Percentiles rank a stretch among this genome's conserved stretches.
phyloP scores from a whole-genome alignment of 768 basidiomycete genomes.

The Lentinula sp. region DNA sequence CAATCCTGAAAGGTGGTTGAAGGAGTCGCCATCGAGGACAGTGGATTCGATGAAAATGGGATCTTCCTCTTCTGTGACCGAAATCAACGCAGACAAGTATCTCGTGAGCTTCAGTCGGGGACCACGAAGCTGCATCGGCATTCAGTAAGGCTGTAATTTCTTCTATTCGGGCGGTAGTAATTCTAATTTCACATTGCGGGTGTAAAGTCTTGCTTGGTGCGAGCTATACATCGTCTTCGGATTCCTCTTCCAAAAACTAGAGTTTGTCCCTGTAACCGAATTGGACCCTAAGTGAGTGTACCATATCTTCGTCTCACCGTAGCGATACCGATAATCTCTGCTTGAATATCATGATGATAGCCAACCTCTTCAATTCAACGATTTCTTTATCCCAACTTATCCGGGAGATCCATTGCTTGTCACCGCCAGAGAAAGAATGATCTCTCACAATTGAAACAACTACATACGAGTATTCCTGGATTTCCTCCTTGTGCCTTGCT shows the following conservation, averaged over 20 bases:
- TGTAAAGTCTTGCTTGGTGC: slow-evolving; percentile 16
- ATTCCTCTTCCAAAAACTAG: slow-evolving; percentile 20
- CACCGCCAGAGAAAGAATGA: background rate
- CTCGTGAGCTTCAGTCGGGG: slow-evolving; percentile 20
- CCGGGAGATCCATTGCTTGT: background rate
- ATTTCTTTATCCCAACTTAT: background rate
- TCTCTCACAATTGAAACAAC: background rate
- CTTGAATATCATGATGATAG: too few species aligned
- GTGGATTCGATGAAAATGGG: background rate
- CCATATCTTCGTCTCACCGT: too few species aligned
- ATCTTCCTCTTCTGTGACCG: background rate
- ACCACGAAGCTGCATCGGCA: slow-evolving; percentile 18
- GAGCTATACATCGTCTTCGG: slow-evolving; percentile 17
- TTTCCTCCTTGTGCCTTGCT: background rate
- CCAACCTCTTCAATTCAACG: background rate
- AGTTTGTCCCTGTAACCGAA: slow-evolving; percentile 5
- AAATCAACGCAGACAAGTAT: slow-evolving; percentile 13
- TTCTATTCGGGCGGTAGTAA: background rate
- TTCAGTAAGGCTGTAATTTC: slow-evolving; percentile 12
- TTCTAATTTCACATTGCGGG: background rate
- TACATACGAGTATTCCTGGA: background rate
- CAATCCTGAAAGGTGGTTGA: slow-evolving; percentile 18
- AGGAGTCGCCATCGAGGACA: background rate
- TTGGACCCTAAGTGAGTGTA: background rate
- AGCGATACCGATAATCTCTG: background rate